phyloP scores from a whole-genome alignment of 106 monocot genomes.

The Phalaenopsis aphrodite region DNA sequence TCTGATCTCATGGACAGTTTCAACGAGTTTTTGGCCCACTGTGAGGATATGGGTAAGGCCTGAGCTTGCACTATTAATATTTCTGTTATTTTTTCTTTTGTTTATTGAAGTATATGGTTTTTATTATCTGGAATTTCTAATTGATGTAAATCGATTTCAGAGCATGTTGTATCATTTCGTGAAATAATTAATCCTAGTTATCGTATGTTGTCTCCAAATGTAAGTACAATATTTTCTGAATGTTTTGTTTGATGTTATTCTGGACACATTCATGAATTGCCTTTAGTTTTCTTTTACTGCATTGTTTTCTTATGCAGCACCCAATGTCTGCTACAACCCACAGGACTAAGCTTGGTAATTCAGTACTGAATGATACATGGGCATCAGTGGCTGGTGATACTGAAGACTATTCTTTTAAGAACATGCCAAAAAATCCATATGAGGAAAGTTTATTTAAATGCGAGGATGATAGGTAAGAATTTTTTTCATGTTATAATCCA shows the following conservation, averaged over 20 bases:
- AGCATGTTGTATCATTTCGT: conserved; percentile 82
- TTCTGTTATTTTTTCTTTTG: not conserved
- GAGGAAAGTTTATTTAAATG: conserved; percentile 54
- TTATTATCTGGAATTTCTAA: conserved; percentile 4
- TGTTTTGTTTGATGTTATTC: not conserved
- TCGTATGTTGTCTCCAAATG: conserved; percentile 64
- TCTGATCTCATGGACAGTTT: conserved; percentile 88
- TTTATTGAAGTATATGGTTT: not conserved
- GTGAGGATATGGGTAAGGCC: conserved; percentile 66
- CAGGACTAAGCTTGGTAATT: conserved; percentile 32
- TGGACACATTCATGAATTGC: not conserved
- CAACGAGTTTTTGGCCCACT: conserved; percentile 60
- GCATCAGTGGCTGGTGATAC: conserved; percentile 43
- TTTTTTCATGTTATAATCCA: not conserved
- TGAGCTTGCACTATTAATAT: not conserved
- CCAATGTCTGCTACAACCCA: conserved; percentile 30
- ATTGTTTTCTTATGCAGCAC: conserved; percentile 29
- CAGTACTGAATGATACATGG: conserved; percentile 44
- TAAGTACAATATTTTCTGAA: conserved; percentile 19
- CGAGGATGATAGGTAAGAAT: conserved; percentile 43
- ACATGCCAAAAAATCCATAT: conserved; percentile 48
- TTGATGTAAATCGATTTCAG: conserved; percentile 67
- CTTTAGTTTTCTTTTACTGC: conserved; percentile 8
- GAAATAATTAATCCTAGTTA: conserved; percentile 67
- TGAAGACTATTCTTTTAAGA: conserved; percentile 51